Conservation (phyloP, 2,329 filamentous ascomycete genomes). For the Microcyclospora pomicola region DNA sequence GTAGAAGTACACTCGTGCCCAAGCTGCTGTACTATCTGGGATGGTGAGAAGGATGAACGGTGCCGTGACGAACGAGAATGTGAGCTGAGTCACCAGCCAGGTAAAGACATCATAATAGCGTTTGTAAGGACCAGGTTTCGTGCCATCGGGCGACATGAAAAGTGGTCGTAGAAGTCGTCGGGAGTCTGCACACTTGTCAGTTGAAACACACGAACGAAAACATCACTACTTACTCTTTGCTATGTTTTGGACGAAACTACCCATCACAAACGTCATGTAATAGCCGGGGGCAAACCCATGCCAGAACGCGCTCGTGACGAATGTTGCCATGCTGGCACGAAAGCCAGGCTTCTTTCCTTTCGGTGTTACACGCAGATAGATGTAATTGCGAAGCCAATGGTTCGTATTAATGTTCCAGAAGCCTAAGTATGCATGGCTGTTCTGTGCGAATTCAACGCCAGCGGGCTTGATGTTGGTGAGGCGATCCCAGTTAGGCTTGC, state of each 20-base stretch:
- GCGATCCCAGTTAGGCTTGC: slow-evolving; percentile 78
- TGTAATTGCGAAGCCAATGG: slow-evolving; percentile 87
- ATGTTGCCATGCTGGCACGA: slow-evolving; percentile 83
- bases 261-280: slow-evolving; percentile 79
- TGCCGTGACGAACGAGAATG: slow-evolving; percentile 66
- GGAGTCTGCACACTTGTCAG: slow-evolving; percentile 46
- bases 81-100: slow-evolving; percentile 63
- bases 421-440: slow-evolving; percentile 79
- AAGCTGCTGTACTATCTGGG: slow-evolving; percentile 55
- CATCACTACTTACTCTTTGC: slow-evolving; percentile 66
- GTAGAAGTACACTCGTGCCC: slow-evolving; percentile 84
- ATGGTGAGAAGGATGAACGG: slow-evolving; percentile 79
- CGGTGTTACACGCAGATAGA: slow-evolving; percentile 89
- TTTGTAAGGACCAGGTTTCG: slow-evolving; percentile 55
- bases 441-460: slow-evolving; percentile 80
- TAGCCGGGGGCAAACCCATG: slow-evolving; percentile 97
- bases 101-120: slow-evolving; percentile 73
- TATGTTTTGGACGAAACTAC: slow-evolving; percentile 79
- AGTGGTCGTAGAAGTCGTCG: slow-evolving; percentile 83
- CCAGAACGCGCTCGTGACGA: slow-evolving; percentile 90
- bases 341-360: slow-evolving; percentile 95
- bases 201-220: not conserved
- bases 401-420: slow-evolving; percentile 99
- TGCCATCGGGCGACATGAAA: slow-evolving; percentile 69
- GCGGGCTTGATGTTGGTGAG: slow-evolving; percentile 79